phyloP scores from a whole-genome alignment of 2,329 filamentous ascomycete genomes.

The Aspergillus quadrilineatus region DNA sequence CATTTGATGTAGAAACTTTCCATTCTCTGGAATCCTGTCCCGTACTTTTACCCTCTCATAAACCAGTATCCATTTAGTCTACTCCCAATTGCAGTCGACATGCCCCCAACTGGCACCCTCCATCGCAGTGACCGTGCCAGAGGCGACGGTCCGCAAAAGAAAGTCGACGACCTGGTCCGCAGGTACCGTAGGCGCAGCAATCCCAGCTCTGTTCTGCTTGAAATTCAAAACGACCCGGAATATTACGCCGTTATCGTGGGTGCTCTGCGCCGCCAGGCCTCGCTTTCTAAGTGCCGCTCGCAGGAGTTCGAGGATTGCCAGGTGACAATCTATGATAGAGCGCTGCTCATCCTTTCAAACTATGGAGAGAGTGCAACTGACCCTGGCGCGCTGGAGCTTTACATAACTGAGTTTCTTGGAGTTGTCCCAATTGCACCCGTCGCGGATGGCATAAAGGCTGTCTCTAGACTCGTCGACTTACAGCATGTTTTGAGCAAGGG shows the following conservation, averaged over 20 bases:
- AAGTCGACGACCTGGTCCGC: conserved; percentile 27
- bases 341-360: conserved; percentile 36
- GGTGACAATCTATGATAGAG: conserved; percentile 43
- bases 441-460: conserved; percentile 22
- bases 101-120: not conserved
- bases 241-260: conserved; percentile 29
- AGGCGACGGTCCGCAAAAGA: conserved; percentile 5
- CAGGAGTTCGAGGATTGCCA: conserved; percentile 35
- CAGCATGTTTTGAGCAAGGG: conserved; percentile 26
- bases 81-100: not conserved
- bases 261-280: conserved; percentile 36
- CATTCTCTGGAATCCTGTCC: not conserved
- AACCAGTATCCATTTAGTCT: not conserved
- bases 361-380: conserved; percentile 32
- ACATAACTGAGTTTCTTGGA: conserved; percentile 40
- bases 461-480: conserved; percentile 30
- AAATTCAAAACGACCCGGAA: conserved; percentile 29
- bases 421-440: conserved; percentile 23
- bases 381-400: conserved; percentile 38
- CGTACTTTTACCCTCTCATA: not conserved
- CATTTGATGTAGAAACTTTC: not conserved
- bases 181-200: conserved; percentile 26
- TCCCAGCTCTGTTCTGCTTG: conserved; percentile 30
- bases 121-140: not conserved
- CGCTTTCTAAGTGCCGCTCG: conserved; percentile 37